A percentile compares a stretch with the other conserved stretches of the same genome.
Conservation (phyloP, 129 eudicot species). For the Erigeron canadensis region DNA sequence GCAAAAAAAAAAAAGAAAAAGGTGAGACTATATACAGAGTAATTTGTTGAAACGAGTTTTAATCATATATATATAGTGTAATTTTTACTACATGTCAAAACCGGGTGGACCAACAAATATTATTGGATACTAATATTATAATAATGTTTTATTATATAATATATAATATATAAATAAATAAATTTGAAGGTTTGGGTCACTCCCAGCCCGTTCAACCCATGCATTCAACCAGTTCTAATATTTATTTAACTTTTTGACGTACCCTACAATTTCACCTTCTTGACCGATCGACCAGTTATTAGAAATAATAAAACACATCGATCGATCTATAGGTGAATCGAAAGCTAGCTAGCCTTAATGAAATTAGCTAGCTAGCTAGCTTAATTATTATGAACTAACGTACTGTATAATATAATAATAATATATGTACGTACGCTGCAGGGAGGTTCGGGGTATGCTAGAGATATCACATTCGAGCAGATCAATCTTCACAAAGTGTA, state of each 20-base stretch:
- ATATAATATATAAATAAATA: too few species aligned
- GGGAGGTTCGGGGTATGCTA: constrained; percentile 62
- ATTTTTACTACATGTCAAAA: too few species aligned
- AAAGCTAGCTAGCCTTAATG: background rate
- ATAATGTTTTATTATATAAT: too few species aligned
- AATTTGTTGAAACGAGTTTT: background rate
- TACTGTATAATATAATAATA: too few species aligned
- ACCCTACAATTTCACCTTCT: background rate
- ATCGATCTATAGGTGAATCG: background rate
- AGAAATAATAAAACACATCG: too few species aligned
- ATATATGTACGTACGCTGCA: constrained; percentile 1
- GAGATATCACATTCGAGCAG: constrained; percentile 36
- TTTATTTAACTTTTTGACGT: background rate
- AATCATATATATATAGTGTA: too few species aligned
- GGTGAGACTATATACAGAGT: too few species aligned
- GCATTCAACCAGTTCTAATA: background rate
- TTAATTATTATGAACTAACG: background rate
- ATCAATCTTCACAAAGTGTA: constrained; percentile 33
- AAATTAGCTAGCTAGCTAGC: too few species aligned
- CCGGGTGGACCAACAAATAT: too few species aligned
- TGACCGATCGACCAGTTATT: too few species aligned
- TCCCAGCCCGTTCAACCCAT: background rate
- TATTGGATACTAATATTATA: too few species aligned
- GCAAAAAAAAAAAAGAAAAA: background rate
- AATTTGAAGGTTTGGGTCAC: background rate